Conservation (phyloP, 2,329 filamentous ascomycete species). For the Sclerotinia sclerotiorum region DNA sequence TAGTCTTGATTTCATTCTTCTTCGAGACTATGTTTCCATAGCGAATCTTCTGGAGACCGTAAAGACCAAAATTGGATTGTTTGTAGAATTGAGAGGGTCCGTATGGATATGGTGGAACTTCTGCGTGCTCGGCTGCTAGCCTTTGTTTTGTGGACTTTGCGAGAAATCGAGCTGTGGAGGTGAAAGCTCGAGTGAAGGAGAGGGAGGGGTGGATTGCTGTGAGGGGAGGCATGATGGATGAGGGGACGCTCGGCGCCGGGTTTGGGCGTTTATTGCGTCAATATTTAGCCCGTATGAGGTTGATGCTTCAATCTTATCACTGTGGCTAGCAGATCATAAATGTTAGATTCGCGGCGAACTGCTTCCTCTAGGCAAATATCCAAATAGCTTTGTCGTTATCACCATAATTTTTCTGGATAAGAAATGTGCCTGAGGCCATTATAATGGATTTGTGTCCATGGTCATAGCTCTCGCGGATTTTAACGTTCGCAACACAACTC, state of each 20-base stretch:
- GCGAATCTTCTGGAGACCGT: slow-evolving; percentile 67
- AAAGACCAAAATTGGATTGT: slow-evolving; percentile 75
- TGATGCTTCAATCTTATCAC: neutral
- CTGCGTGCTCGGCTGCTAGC: slow-evolving; percentile 39
- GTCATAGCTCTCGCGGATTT: neutral
- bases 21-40: slow-evolving; percentile 76
- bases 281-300: slow-evolving; percentile 1
- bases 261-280: neutral
- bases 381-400: slow-evolving; percentile 12
- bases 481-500: neutral
- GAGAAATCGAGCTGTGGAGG: slow-evolving; percentile 34
- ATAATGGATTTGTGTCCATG: neutral
- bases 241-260: neutral
- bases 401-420: slow-evolving; percentile 3
- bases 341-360: neutral
- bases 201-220: slow-evolving; percentile 34
- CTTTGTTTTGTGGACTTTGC: slow-evolving; percentile 43
- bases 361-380: neutral
- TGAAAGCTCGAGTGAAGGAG: slow-evolving; percentile 40
- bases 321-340: neutral
- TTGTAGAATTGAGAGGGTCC: slow-evolving; percentile 71
- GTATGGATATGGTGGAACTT: slow-evolving; percentile 67
- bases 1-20: slow-evolving; percentile 67
- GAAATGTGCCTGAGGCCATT: slow-evolving; percentile 6
- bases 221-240: slow-evolving; percentile 32